phyloP scores from a whole-genome alignment of 306 rosid genomes.

The Rosa persica region DNA sequence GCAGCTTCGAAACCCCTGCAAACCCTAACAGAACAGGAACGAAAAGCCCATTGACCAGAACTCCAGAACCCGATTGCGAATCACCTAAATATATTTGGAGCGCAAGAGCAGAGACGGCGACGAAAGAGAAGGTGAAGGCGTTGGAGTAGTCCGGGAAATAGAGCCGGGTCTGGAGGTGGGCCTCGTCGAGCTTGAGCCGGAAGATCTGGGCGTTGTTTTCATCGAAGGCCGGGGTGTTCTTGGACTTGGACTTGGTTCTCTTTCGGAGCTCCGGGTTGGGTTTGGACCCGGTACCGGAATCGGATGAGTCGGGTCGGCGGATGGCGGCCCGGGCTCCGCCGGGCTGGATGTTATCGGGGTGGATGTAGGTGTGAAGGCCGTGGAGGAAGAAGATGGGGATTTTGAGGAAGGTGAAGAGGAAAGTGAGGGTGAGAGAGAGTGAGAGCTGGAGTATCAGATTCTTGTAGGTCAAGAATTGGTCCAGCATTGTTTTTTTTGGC shows the following conservation, averaged over 20 bases:
- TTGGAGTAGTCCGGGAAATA: slow-evolving; percentile 49
- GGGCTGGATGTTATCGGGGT: slow-evolving; percentile 63
- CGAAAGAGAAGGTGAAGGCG: slow-evolving; percentile 56
- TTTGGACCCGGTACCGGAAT: not conserved
- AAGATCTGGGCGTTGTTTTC: slow-evolving; percentile 94
- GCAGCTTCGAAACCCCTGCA: slow-evolving; percentile 41
- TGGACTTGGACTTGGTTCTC: slow-evolving; percentile 46
- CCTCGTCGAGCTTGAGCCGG: slow-evolving; percentile 64
- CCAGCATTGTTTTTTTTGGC: slow-evolving; percentile 30
- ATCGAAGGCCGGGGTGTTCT: slow-evolving; percentile 55
- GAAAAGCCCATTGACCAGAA: slow-evolving; percentile 40
- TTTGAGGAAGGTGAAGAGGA: slow-evolving; percentile 55
- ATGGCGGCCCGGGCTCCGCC: slow-evolving; percentile 66
- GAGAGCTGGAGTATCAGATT: slow-evolving; percentile 57
- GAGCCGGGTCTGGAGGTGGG: slow-evolving; percentile 68
- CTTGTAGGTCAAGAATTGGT: slow-evolving; percentile 50
- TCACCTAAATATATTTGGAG: slow-evolving; percentile 31
- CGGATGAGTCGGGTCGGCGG: slow-evolving; percentile 52
- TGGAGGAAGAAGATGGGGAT: slow-evolving; percentile 67
- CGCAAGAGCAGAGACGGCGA: slow-evolving; percentile 47
- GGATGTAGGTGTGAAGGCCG: slow-evolving; percentile 77
- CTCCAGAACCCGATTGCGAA: too few relatives aligned
- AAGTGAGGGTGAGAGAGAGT: slow-evolving; percentile 48
- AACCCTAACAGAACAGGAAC: slow-evolving; percentile 58
- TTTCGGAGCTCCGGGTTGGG: slow-evolving; percentile 46